A percentile compares a stretch with the other conserved stretches of the same genome.
Evolutionary conservation across 2,329 filamentous ascomycete species (phyloP).

Genomic region (Septoria petroselini): DNA sequence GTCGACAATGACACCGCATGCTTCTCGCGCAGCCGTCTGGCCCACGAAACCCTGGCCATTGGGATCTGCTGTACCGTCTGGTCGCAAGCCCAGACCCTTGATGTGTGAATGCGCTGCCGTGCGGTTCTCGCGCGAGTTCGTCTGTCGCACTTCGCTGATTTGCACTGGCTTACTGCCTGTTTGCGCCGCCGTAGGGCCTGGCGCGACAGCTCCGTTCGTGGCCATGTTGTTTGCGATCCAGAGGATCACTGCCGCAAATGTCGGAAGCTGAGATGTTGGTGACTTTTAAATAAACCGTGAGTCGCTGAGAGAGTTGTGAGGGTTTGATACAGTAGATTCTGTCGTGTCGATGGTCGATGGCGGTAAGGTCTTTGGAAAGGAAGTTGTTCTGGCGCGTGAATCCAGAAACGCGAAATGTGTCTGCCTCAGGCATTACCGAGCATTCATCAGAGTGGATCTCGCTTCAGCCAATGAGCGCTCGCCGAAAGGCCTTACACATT

Average conservation of each 20-base stretch:
- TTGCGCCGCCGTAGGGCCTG: conserved; percentile 27
- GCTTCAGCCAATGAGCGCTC: not conserved
- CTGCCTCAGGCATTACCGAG: too few species aligned
- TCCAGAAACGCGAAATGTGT: too few species aligned
- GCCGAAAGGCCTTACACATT: not conserved
- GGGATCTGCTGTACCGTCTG: conserved; percentile 80
- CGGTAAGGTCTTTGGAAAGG: too few species aligned
- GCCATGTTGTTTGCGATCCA: conserved; percentile 22
- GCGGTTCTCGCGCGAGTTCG: conserved; percentile 72
- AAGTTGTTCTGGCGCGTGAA: too few species aligned
- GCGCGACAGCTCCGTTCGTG: conserved; percentile 28
- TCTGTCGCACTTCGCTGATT: conserved; percentile 38
- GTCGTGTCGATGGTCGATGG: too few species aligned
- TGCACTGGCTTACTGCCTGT: conserved; percentile 35
- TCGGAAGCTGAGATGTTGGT: not conserved
- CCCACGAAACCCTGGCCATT: conserved; percentile 83
- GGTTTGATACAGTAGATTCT: too few species aligned
- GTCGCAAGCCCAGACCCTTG: conserved; percentile 82
- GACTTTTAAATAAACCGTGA: too few species aligned
- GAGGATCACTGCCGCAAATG: not conserved
- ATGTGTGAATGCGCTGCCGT: conserved; percentile 98
- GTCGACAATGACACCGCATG: conserved; percentile 92
- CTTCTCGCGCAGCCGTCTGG: conserved; percentile 85
- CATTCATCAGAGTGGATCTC: not conserved
- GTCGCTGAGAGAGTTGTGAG: too few species aligned